Percentiles rank a stretch among this genome's conserved stretches.
phyloP scores from a whole-genome alignment of 1,139 yeast genomes.

The Kazachstania sp. region DNA sequence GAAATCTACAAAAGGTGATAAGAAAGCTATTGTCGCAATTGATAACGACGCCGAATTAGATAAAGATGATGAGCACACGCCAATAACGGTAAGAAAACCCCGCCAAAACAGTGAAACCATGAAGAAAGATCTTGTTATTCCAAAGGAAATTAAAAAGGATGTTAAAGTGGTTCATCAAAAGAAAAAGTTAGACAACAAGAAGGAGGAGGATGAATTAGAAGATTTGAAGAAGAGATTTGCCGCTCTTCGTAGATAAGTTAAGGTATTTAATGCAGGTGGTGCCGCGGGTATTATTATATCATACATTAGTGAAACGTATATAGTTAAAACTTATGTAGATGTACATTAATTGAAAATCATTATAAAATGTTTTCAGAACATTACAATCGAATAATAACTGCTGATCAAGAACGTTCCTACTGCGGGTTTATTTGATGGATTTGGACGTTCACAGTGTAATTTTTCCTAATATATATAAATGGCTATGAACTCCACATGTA shows the following conservation, averaged over 20 bases:
- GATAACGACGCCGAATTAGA: constrained; percentile 19
- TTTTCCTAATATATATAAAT: too few species aligned
- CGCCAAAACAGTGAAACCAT: constrained; percentile 40
- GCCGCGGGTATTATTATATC: too few species aligned
- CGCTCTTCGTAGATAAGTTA: constrained; percentile 32
- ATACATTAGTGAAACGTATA: too few species aligned
- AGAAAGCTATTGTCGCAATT: constrained; percentile 29
- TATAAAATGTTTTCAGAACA: too few species aligned
- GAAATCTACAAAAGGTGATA: constrained; percentile 15
- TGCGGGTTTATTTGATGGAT: too few species aligned
- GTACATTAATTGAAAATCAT: too few species aligned
- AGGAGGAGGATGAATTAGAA: constrained; percentile 39
- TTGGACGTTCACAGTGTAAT: too few species aligned
- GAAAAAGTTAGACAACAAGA: constrained; percentile 18
- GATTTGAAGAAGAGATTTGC: constrained; percentile 48
- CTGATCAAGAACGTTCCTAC: too few species aligned
- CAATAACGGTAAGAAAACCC: constrained; percentile 41
- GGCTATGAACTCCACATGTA: too few species aligned
- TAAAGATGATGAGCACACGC: constrained; percentile 30
- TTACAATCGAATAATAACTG: too few species aligned
- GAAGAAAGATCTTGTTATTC: constrained; percentile 37
- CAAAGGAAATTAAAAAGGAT: constrained; percentile 33
- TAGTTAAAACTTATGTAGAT: too few species aligned
- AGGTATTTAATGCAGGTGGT: too few species aligned
- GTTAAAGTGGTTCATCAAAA: constrained; percentile 19